These are phyloP conservation scores for Phytopythium aichiense DNA, from an alignment of 352 stramenopile species.

Conservation along the genomic window DNA sequence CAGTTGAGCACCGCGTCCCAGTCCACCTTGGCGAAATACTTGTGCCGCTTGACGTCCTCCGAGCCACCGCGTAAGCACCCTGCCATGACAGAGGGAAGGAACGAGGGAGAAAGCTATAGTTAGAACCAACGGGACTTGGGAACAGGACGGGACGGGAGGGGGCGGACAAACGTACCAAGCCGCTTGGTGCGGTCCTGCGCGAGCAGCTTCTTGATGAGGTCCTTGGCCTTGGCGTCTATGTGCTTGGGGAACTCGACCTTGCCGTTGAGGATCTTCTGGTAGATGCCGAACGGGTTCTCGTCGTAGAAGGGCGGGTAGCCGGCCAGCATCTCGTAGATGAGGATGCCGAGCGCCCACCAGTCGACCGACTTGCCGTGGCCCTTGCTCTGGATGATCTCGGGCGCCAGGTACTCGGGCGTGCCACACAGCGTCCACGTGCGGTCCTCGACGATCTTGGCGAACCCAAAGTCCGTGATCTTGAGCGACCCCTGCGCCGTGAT, in stretches of 20 bases:
- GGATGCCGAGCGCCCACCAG: constrained; percentile 90
- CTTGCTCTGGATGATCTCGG: constrained; percentile 91
- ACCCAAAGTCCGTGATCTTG: constrained; percentile 93
- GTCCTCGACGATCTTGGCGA: constrained; percentile 90
- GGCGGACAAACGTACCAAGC: constrained; percentile 44
- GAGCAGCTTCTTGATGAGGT: constrained; percentile 91
- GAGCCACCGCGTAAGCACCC: constrained; percentile 89
- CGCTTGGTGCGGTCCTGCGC: constrained; percentile 87
- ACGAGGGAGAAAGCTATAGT: too few relatives aligned
- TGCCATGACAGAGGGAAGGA: constrained; percentile 11
- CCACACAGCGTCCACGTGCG: constrained; percentile 92
- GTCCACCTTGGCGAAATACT: constrained; percentile 88
- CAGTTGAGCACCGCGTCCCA: constrained; percentile 79
- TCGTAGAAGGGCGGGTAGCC: constrained; percentile 91
- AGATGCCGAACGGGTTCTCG: constrained; percentile 92
- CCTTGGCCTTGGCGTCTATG: constrained; percentile 88
- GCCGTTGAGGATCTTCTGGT: constrained; percentile 92
- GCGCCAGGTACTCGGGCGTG: constrained; percentile 91
- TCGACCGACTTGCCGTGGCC: constrained; percentile 89
- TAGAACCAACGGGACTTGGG: too few relatives aligned
- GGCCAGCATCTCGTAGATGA: constrained; percentile 92
- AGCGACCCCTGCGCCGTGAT: constrained; percentile 88
- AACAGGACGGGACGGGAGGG: too few relatives aligned
- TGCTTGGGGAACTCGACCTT: constrained; percentile 89
- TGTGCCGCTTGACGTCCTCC: constrained; percentile 91